phyloP scores from a whole-genome alignment of 139 green algal species.

The Volvox reticuliferus region DNA sequence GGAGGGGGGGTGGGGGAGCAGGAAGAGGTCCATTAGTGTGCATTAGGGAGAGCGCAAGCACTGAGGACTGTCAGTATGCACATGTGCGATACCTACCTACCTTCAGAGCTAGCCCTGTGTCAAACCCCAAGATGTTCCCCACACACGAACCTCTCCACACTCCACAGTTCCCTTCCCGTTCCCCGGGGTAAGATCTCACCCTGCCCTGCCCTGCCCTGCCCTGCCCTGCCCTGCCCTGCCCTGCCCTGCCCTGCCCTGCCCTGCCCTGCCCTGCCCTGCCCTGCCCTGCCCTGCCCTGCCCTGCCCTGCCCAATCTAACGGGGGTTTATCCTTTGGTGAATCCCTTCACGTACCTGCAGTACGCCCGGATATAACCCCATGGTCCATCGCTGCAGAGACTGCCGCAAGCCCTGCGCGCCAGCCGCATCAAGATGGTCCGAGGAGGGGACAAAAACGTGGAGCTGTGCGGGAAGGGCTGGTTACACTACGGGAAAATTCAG shows the following conservation, averaged over 20 bases:
- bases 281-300: conserved; percentile 23
- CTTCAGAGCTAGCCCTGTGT: too few relatives aligned
- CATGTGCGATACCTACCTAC: too few relatives aligned
- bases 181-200: too few relatives aligned
- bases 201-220: conserved; percentile 45
- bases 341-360: conserved; percentile 68
- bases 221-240: conserved; percentile 45
- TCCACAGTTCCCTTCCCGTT: too few relatives aligned
- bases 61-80: too few relatives aligned
- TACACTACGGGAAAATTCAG: too few relatives aligned
- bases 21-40: background rate
- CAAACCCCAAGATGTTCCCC: too few relatives aligned
- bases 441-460: background rate
- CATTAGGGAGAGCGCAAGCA: background rate
- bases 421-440: too few relatives aligned
- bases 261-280: conserved; percentile 30
- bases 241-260: conserved; percentile 43
- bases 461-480: background rate
- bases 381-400: conserved; percentile 62
- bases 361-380: conserved; percentile 81
- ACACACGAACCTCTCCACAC: too few relatives aligned
- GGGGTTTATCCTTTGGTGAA: background rate
- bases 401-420: conserved; percentile 38
- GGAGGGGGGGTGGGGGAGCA: background rate
- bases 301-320: conserved; percentile 32